Percentiles rank a stretch among this genome's conserved stretches.
These are phyloP conservation scores for Forsythia viridissima DNA, from an alignment of 257 asterid species.

Conservation along the genomic window DNA sequence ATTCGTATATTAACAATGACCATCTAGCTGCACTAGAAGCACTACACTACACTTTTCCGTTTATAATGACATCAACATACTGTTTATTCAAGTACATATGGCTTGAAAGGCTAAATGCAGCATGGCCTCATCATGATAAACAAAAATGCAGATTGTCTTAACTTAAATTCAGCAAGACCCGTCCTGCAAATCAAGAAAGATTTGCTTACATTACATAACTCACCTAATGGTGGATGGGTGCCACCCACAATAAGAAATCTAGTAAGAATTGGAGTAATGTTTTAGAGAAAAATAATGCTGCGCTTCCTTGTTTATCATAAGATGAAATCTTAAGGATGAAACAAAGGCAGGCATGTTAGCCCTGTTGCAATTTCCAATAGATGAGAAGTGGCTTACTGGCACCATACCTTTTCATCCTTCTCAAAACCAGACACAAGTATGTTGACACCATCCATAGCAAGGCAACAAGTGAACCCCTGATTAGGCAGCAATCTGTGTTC, in stretches of 20 bases:
- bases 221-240: neutral
- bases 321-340: neutral
- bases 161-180: neutral
- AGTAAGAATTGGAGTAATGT: constrained; percentile 1
- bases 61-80: neutral
- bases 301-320: neutral
- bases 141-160: neutral
- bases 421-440: constrained; percentile 89
- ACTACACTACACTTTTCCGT: neutral
- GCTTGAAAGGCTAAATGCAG: constrained; percentile 1
- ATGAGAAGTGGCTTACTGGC: constrained; percentile 4
- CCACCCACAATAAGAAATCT: neutral
- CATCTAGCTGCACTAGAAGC: neutral
- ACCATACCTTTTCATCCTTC: constrained; percentile 68
- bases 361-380: neutral
- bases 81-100: neutral
- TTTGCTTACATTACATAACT: neutral
- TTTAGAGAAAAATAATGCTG: neutral
- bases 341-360: neutral
- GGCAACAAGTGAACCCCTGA: constrained; percentile 92
- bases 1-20: neutral
- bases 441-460: constrained; percentile 94
- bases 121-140: neutral
- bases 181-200: neutral
- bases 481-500: constrained; percentile 79